Conservation (phyloP, 176 grass and related monocot species). For the Coix lacrymajobi region DNA sequence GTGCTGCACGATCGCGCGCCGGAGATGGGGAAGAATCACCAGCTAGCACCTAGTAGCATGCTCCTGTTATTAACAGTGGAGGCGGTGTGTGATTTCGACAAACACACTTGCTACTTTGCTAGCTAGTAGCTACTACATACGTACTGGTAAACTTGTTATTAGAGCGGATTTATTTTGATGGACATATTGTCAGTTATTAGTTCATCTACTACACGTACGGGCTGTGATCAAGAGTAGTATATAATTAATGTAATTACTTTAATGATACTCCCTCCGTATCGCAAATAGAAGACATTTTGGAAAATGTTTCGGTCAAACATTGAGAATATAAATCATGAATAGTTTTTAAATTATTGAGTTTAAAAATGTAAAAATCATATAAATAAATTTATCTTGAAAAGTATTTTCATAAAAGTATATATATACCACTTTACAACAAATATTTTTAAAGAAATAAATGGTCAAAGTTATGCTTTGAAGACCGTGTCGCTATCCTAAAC, state of each 20-base stretch:
- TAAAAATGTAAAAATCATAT: too few species aligned
- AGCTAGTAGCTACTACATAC: background rate
- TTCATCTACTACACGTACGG: background rate
- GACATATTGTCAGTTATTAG: background rate
- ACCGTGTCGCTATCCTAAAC: too few species aligned
- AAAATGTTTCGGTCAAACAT: too few species aligned
- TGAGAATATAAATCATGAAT: too few species aligned
- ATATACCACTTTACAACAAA: too few species aligned
- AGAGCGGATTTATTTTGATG: background rate
- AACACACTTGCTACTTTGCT: background rate
- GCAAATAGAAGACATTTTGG: too few species aligned
- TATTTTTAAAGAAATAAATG: too few species aligned
- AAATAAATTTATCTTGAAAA: too few species aligned
- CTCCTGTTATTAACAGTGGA: background rate
- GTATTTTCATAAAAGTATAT: too few species aligned
- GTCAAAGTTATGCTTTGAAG: too few species aligned
- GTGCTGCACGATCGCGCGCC: background rate
- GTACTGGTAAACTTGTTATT: background rate
- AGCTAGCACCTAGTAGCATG: background rate
- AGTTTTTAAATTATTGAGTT: too few species aligned
- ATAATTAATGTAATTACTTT: background rate
- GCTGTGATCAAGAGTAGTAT: background rate
- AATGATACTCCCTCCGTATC: too few species aligned
- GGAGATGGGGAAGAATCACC: background rate
- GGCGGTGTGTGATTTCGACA: background rate